Base-by-base conservation (phyloP, 2,329 filamentous ascomycete species). In the Exserohilum turcica region DNA sequence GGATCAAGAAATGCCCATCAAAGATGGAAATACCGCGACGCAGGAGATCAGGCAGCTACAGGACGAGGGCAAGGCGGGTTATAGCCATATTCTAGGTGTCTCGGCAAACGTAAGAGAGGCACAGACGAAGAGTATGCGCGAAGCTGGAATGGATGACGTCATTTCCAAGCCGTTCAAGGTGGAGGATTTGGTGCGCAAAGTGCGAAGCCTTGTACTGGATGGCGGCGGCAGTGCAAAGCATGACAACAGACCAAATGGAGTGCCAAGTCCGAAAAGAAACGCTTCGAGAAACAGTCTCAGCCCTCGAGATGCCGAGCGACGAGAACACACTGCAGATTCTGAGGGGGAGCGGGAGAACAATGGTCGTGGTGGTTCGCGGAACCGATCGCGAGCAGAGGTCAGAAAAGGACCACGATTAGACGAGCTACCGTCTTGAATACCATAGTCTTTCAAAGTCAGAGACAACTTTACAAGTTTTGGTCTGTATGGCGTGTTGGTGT, bases 1-100 rank as follows among this genome's bases (percentile, higher is more conserved):
- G 74, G 76, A 78, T 35, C 67, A 78, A 36, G 76, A 78, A 48
- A 79, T 79, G 76, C 77, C 77, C 3, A 64, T 77, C 13, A 76
- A 73, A 52, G 76, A 78, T 44, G 77, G 77, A 2, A 73, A 77
- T 18, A 60, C 75, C 13, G 75, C 76, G 0, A 77, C 75, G 1
- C 38, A 48, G 12, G 70, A 74, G 37, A 79, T 79, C 21, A 68
- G 76, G 6, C 59, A 67, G 8, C 52, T 77, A 1, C 75, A 78
- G 53, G 43, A 64, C 7, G 51, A 70, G 7, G 64, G 66, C 28
- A 73, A 64, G 29, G 64, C 68, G 12, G 67, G 70, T 5, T 64
- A 63, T 18, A 68, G 70, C 19, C 72, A 69, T 9, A 72, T 77
- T 8, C 63, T 77, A 2, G 74, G 74, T 3, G 73, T 76, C 0